Conservation (phyloP, 345 rosid genomes). For the Salix purpurea region DNA sequence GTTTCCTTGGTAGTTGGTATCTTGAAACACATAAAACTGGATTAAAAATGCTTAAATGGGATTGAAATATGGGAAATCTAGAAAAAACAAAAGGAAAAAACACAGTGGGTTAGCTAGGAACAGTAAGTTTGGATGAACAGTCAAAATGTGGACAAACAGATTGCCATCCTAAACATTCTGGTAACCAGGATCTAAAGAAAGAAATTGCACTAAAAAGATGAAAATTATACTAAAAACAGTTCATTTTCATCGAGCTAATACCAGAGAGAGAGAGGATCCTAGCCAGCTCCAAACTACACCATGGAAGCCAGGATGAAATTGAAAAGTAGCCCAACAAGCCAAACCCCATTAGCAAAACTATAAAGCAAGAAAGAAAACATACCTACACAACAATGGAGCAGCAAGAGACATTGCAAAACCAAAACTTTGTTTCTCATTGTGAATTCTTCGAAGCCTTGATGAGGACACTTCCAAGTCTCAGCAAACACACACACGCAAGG, state of each 20-base stretch:
- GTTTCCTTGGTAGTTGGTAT: not conserved
- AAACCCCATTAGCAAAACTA: not conserved
- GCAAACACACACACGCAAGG: not conserved
- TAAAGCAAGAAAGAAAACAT: constrained; percentile 5
- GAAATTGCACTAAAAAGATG: too few species aligned
- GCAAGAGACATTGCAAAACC: constrained; percentile 19
- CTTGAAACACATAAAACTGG: not conserved
- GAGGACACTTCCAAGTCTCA: not conserved
- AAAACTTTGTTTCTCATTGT: constrained; percentile 20
- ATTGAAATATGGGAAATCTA: too few species aligned
- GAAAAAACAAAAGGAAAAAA: too few species aligned
- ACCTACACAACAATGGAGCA: constrained; percentile 32
- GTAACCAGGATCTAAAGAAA: too few species aligned
- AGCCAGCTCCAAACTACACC: not conserved
- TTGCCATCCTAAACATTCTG: too few species aligned
- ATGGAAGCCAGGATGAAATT: not conserved
- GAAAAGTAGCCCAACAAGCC: not conserved
- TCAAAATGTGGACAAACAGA: not conserved
- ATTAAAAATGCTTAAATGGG: not conserved
- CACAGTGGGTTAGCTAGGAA: too few species aligned
- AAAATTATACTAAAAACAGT: not conserved
- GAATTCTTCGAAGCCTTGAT: not conserved
- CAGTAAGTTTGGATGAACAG: not conserved
- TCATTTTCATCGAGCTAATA: not conserved
- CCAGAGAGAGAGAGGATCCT: too few species aligned